phyloP scores from a whole-genome alignment of 78 protist genomes.

The Parvularia atlantis region DNA sequence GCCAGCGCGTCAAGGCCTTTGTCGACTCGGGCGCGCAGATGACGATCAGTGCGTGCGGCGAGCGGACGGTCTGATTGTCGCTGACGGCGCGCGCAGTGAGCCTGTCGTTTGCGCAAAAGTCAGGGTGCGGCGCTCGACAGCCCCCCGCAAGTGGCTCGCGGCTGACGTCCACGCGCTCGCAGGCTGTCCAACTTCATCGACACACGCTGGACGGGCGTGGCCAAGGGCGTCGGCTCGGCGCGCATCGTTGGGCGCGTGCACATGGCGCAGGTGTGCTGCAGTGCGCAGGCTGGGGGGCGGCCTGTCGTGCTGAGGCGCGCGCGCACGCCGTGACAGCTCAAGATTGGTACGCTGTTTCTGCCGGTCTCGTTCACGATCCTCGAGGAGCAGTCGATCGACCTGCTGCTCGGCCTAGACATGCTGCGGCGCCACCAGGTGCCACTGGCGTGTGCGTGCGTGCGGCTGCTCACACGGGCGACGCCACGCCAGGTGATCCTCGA shows the following conservation, averaged over 20 bases:
- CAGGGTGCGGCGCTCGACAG: too few species aligned
- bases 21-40: conserved; percentile 65
- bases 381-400: conserved; percentile 26
- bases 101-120: too few species aligned
- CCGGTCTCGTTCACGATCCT: conserved; percentile 28
- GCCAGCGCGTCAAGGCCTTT: conserved; percentile 27
- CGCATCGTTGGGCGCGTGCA: conserved; percentile 48
- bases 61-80: not conserved
- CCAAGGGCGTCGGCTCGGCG: conserved; percentile 51
- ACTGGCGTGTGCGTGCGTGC: too few species aligned
- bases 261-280: conserved; percentile 3
- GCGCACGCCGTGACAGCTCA: too few species aligned
- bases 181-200: conserved; percentile 36
- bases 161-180: too few species aligned
- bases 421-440: conserved; percentile 34
- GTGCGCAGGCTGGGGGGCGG: too few species aligned
- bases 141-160: too few species aligned
- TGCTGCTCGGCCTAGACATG: conserved; percentile 54
- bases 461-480: too few species aligned
- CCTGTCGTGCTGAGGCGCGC: too few species aligned
- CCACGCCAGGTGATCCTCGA: too few species aligned
- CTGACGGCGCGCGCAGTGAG: too few species aligned
- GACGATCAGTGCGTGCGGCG: conserved; percentile 37
- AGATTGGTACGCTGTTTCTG: conserved; percentile 22
- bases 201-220: conserved; percentile 19